Base-by-base conservation (phyloP, 495 filamentous ascomycete species). In the Aspergillus haitiensis region DNA sequence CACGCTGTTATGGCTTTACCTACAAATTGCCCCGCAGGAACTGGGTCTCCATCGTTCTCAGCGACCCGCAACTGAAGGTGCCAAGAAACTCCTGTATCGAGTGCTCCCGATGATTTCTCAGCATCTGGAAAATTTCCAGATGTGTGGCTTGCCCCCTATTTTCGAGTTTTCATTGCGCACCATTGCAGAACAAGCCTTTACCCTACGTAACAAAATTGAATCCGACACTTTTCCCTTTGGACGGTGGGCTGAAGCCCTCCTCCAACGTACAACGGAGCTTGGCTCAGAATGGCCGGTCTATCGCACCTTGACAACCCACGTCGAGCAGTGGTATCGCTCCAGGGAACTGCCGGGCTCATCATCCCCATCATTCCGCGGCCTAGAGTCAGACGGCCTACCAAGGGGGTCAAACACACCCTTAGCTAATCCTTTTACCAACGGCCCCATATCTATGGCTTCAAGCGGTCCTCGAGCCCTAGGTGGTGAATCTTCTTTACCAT, bases 91-190 rank as follows among this genome's bases (percentile, higher is more conserved):
- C 3, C 74, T 80, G 0, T 76, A 75, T 51, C 70, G 78, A 8
- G 73, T 73, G 9, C 61, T 76, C 11, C 67, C 72, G 7, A 75
- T 81, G 60, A 40, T 81, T n/a, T 71, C 73, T 13, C 74, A 79
- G 31, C 78, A 81, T 63, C 64, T 79, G 37, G 72, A 78, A 6
- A 78, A 76, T 33, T 82, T 81, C 57, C 67, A 71, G 9, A 69
- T 76, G 35, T 78, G 79, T 39, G 76, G 75, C 44, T 63, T 82
- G 1, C 78, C 80, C 6, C 80, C 80, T 0, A 64, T 80, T 5
- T 81, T 81, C 21, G 77, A 80, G 54, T 66, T 75, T 15, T 64
- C 67, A 8, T 54, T 80, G 27, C 74, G 72, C 7, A 77, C 75
- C 6, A 76, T 79, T 6, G 60, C 68, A 2, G 71, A 78, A 48